phyloP scores from a whole-genome alignment of 73 alveolate species.

The Effrenium voratum region DNA sequence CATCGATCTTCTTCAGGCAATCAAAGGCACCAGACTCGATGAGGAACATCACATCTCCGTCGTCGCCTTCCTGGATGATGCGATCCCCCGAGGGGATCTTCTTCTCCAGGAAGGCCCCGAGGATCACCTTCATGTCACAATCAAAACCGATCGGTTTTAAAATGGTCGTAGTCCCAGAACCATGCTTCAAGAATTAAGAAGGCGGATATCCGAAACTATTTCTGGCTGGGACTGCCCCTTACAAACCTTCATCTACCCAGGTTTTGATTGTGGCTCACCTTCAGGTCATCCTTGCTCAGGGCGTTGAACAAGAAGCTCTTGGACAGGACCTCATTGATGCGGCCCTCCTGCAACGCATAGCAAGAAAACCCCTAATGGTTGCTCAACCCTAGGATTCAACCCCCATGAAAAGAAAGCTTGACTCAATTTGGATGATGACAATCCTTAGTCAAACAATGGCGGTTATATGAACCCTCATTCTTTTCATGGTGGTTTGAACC shows the following conservation, averaged over 20 bases:
- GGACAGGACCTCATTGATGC: slow-evolving; percentile 84
- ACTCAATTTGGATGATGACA: too few species aligned
- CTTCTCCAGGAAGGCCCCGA: slow-evolving; percentile 85
- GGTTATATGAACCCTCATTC: too few species aligned
- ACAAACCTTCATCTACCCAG: too few species aligned
- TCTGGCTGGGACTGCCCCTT: too few species aligned
- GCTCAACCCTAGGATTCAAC: background rate
- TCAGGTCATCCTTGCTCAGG: slow-evolving; percentile 77
- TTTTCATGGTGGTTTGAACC: too few species aligned
- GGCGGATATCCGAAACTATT: too few species aligned
- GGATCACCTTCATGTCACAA: slow-evolving; percentile 89
- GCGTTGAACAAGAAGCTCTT: slow-evolving; percentile 93
- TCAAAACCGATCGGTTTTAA: too few species aligned
- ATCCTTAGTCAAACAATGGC: too few species aligned
- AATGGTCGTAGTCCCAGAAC: too few species aligned
- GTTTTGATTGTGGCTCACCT: slow-evolving; percentile 73
- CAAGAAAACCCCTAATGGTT: background rate
- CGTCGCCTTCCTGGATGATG: slow-evolving; percentile 78
- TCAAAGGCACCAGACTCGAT: slow-evolving; percentile 93
- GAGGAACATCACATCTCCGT: slow-evolving; percentile 89
- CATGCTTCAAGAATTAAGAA: too few species aligned
- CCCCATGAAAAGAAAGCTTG: too few species aligned
- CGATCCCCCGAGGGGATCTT: slow-evolving; percentile 80
- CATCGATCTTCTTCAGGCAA: background rate
- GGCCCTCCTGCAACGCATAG: slow-evolving; percentile 44